Percentiles rank a stretch among this genome's conserved stretches.
Evolutionary conservation across 1,139 yeast species (phyloP).

Genomic region (Hemisphaericaspora subhashii): DNA sequence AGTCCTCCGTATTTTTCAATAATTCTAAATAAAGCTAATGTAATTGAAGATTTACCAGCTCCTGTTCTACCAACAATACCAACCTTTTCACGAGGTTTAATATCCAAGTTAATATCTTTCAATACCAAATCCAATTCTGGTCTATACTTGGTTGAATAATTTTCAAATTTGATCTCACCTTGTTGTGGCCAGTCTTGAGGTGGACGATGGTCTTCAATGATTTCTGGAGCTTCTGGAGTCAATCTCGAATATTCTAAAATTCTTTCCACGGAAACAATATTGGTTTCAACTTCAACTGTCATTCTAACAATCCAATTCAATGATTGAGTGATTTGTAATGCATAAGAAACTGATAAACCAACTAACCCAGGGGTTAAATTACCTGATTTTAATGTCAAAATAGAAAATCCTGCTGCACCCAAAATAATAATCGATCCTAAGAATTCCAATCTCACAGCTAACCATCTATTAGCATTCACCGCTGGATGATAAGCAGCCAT

Average conservation of each 20-base stretch:
- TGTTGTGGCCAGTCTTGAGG: constrained; percentile 70
- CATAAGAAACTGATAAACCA: constrained; percentile 90
- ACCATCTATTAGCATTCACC: constrained; percentile 95
- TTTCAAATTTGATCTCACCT: constrained; percentile 70
- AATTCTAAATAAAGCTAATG: constrained; percentile 84
- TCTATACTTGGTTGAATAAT: constrained; percentile 84
- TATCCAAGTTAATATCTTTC: constrained; percentile 64
- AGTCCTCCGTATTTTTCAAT: constrained; percentile 78
- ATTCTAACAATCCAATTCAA: constrained; percentile 96
- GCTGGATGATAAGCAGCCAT: constrained; percentile 92
- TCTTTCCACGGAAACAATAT: constrained; percentile 95
- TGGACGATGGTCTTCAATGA: constrained; percentile 72
- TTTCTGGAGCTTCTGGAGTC: constrained; percentile 77
- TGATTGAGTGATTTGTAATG: constrained; percentile 88
- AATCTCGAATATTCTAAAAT: constrained; percentile 80
- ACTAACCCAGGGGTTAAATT: constrained; percentile 82
- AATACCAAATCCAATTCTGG: constrained; percentile 80
- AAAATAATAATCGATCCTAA: constrained; percentile 86
- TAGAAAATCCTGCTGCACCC: constrained; percentile 81
- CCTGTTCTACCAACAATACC: constrained; percentile 98
- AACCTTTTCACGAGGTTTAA: constrained; percentile 78
- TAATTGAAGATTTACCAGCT: constrained; percentile 92
- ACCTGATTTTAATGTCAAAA: constrained; percentile 66
- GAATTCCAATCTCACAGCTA: constrained; percentile 89
- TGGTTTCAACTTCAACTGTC: constrained; percentile 97